Percentiles rank a stretch among this genome's conserved stretches.
Conservation (phyloP, 2,329 filamentous ascomycete genomes). For the Aspergillus arachidicola region DNA sequence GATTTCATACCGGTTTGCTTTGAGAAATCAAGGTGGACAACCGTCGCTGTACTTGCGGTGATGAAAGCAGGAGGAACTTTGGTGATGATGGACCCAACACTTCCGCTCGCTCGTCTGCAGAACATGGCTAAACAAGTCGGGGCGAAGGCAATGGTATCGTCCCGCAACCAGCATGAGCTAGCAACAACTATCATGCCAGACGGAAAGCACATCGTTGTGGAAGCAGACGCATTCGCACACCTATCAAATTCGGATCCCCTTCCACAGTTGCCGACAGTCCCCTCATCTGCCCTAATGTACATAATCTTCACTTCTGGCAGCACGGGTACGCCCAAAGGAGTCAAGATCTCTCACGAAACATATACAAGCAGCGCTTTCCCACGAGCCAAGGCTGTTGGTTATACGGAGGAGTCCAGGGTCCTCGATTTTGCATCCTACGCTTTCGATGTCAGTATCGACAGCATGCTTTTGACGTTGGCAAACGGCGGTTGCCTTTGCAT, state of each 20-base stretch:
- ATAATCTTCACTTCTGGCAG: conserved; percentile 63
- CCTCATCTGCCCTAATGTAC: conserved; percentile 53
- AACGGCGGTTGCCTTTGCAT: conserved; percentile 64
- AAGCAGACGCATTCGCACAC: conserved; percentile 25
- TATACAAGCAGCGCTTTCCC: conserved; percentile 59
- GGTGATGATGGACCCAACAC: conserved; percentile 36
- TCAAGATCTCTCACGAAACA: conserved; percentile 63
- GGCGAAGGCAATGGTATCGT: conserved; percentile 33
- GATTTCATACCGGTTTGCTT: conserved; percentile 37
- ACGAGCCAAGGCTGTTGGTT: conserved; percentile 56
- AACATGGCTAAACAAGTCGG: conserved; percentile 35
- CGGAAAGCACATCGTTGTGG: conserved; percentile 31
- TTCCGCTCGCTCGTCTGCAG: conserved; percentile 36
- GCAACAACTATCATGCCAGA: conserved; percentile 34
- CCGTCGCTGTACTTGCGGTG: conserved; percentile 35
- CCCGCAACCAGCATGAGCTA: conserved; percentile 32
- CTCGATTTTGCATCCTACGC: conserved; percentile 61
- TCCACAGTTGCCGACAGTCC: conserved; percentile 25
- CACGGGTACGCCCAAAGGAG: conserved; percentile 57
- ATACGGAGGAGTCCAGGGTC: conserved; percentile 57
- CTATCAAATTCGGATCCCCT: conserved; percentile 12
- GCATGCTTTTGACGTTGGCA: conserved; percentile 58
- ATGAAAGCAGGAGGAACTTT: conserved; percentile 38
- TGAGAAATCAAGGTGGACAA: conserved; percentile 38
- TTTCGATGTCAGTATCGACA: conserved; percentile 57